Evolutionary conservation across 257 asterid genomes (phyloP).

Genomic region (Jaltomata sinuosa): DNA sequence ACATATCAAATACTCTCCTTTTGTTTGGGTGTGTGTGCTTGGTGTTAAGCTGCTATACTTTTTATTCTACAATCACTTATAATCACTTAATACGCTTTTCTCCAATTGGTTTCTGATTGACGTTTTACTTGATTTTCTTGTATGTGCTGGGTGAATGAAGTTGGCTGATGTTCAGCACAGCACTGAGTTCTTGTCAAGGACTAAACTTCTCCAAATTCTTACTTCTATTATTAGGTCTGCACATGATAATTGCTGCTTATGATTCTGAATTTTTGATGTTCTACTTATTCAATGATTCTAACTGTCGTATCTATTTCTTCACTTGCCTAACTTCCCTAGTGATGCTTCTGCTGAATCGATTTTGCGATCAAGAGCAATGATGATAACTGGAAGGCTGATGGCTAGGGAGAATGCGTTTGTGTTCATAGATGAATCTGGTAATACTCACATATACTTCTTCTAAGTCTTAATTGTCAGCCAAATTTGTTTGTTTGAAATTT

Average conservation of each 20-base stretch:
- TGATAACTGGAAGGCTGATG: conserved; percentile 86
- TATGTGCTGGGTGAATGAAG: conserved; percentile 37
- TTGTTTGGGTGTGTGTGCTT: neutral
- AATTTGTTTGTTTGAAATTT: neutral
- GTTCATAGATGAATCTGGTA: conserved; percentile 63
- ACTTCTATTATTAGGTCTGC: conserved; percentile 73
- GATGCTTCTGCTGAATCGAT: conserved; percentile 61
- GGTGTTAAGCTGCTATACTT: neutral
- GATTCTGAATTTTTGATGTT: neutral
- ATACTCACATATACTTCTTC: conserved; percentile 11
- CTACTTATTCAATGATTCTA: neutral
- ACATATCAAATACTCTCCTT: neutral
- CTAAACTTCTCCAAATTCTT: conserved; percentile 69
- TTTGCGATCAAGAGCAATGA: conserved; percentile 86
- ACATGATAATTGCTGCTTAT: neutral
- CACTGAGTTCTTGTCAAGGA: conserved; percentile 66
- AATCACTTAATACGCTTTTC: neutral
- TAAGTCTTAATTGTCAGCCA: neutral
- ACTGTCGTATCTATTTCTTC: neutral
- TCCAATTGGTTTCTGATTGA: neutral
- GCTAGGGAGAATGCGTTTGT: conserved; percentile 69
- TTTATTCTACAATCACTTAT: neutral
- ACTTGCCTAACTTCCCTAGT: conserved; percentile 24
- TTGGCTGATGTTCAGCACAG: conserved; percentile 81
- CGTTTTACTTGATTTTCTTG: neutral